Evolutionary conservation across 2,329 filamentous ascomycete genomes (phyloP).

Genomic region (Fusarium tjaetaba): DNA sequence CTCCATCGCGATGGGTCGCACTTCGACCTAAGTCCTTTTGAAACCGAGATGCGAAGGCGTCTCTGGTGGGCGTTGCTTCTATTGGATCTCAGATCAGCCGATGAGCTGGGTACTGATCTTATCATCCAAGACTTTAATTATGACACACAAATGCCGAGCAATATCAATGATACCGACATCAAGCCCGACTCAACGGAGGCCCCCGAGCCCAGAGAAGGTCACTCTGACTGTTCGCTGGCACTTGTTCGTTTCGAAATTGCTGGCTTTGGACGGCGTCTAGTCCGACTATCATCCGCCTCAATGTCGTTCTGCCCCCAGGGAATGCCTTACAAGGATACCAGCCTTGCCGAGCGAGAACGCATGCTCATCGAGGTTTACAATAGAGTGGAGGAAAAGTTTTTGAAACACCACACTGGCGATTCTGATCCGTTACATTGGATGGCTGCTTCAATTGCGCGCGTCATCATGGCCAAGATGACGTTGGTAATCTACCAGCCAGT

Average conservation of each 20-base stretch:
- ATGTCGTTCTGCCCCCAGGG: constrained; percentile 45
- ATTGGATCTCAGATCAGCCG: constrained; percentile 64
- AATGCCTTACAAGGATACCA: constrained; percentile 36
- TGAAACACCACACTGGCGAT: constrained; percentile 61
- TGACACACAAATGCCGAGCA: constrained; percentile 60
- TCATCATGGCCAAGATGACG: constrained; percentile 82
- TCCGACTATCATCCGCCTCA: constrained; percentile 48
- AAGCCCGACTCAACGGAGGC: constrained; percentile 57
- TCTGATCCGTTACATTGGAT: constrained; percentile 71
- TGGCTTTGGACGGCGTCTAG: constrained; percentile 49
- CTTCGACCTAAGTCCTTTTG: constrained; percentile 64
- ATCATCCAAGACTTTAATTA: constrained; percentile 54
- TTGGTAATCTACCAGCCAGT: constrained; percentile 80
- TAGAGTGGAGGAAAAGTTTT: constrained; percentile 64
- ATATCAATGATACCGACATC: constrained; percentile 62
- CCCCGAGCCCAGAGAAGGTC: constrained; percentile 59
- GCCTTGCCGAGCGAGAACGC: constrained; percentile 51
- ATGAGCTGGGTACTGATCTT: constrained; percentile 62
- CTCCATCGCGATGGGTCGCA: constrained; percentile 65
- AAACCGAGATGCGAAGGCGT: constrained; percentile 68
- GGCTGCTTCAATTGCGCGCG: constrained; percentile 71
- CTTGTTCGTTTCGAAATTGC: constrained; percentile 64
- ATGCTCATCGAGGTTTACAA: constrained; percentile 63
- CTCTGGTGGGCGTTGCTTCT: constrained; percentile 70
- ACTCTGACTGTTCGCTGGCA: constrained; percentile 62